Conservation (phyloP, 176 grass and related monocot genomes). For the Themeda triandra region DNA sequence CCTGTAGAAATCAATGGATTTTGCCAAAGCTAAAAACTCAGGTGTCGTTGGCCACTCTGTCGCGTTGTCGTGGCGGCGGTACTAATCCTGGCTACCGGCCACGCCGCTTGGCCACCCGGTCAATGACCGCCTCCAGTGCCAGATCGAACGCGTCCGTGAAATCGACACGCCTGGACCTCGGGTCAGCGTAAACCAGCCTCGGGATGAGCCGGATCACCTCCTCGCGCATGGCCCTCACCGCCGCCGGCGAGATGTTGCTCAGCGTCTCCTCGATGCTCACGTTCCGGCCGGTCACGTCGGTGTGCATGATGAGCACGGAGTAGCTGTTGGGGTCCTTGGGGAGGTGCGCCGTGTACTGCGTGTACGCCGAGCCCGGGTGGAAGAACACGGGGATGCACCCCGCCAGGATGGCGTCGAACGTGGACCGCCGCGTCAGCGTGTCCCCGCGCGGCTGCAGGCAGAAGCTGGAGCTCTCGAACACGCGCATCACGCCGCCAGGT, state of each 20-base stretch:
- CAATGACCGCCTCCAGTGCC: constrained; percentile 44
- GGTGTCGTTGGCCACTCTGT: too few species aligned
- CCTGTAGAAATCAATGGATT: too few species aligned
- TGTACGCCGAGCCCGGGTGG: constrained; percentile 47
- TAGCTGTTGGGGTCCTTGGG: constrained; percentile 34
- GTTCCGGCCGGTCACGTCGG: constrained; percentile 27
- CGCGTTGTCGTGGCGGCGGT: too few species aligned
- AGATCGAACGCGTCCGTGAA: constrained; percentile 63
- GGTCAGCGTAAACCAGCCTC: constrained; percentile 53
- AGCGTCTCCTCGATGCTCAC: constrained; percentile 64
- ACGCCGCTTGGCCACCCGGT: constrained; percentile 22
- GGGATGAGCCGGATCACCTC: constrained; percentile 66
- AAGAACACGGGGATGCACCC: constrained; percentile 90
- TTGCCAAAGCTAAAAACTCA: too few species aligned
- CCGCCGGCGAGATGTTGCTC: constrained; percentile 31
- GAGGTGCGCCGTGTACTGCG: constrained; percentile 64
- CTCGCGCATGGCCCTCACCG: constrained; percentile 47
- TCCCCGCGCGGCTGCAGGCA: constrained; percentile 94
- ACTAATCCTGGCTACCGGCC: not conserved
- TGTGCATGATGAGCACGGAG: constrained; percentile 50
- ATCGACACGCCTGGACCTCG: constrained; percentile 30
- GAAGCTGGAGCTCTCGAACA: constrained; percentile 64
- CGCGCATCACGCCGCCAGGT: constrained; percentile 51
- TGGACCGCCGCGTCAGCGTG: constrained; percentile 63
- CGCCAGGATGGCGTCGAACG: constrained; percentile 64